Evolutionary conservation across 2,329 filamentous ascomycete species (phyloP).

Genomic region (Simplicillium sp.): DNA sequence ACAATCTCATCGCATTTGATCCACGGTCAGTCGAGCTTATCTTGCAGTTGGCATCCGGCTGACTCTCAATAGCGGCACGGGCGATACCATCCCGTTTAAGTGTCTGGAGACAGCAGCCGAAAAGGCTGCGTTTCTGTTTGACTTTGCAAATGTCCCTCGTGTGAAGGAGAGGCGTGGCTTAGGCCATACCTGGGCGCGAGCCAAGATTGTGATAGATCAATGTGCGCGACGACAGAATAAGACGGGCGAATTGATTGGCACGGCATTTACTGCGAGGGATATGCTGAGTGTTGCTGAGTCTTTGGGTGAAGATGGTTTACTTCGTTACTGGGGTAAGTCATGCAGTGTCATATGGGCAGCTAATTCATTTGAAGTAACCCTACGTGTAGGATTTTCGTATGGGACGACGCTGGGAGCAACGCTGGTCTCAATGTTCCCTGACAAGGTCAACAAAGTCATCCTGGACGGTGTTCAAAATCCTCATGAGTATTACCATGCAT

Average conservation of each 20-base stretch:
- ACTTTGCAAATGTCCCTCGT: conserved; percentile 3
- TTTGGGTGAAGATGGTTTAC: conserved; percentile 1
- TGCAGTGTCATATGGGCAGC: neutral
- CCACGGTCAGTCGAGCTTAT: too few species aligned
- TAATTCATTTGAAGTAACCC: too few species aligned
- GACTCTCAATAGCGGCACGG: too few species aligned
- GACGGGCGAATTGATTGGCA: conserved; percentile 5
- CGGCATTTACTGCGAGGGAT: conserved; percentile 5
- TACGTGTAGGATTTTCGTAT: conserved; percentile 22
- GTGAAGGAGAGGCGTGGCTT: conserved; percentile 5
- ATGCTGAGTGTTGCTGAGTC: conserved; percentile 4
- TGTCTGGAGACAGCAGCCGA: too few species aligned
- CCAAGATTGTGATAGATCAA: neutral
- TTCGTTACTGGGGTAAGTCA: conserved; percentile 3
- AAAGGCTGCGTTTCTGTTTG: too few species aligned
- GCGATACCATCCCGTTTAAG: conserved; percentile 14
- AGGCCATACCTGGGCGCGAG: conserved; percentile 5
- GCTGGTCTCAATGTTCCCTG: conserved; percentile 28
- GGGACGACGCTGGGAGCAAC: conserved; percentile 27
- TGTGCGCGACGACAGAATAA: neutral
- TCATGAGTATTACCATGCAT: conserved; percentile 18
- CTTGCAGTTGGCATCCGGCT: too few species aligned
- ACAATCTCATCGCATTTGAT: conserved; percentile 17
- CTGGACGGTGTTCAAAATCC: conserved; percentile 21
- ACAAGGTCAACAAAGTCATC: conserved; percentile 20